Evolutionary conservation across 2,329 filamentous ascomycete species (phyloP).

Genomic region (Coleophoma crateriformis): DNA sequence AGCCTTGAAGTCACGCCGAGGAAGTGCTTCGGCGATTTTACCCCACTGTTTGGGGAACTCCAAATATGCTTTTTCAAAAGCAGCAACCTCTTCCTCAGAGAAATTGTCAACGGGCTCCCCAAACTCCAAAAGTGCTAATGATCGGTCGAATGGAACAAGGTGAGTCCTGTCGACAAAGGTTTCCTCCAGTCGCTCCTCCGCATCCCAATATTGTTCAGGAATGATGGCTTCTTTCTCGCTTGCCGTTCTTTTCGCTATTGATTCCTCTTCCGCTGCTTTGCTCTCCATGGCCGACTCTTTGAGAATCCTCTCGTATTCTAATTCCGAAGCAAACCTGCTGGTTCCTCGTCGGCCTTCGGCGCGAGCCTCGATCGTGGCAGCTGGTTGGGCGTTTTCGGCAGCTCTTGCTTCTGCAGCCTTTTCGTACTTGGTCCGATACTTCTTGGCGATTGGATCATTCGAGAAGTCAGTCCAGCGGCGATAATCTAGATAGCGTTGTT

Average conservation of each 20-base stretch:
- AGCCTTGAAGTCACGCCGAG: slow-evolving; percentile 66
- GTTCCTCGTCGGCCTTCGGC: slow-evolving; percentile 41
- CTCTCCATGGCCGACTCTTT: slow-evolving; percentile 69
- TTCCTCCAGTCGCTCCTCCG: slow-evolving; percentile 51
- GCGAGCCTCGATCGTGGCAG: slow-evolving; percentile 44
- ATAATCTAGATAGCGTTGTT: slow-evolving; percentile 19
- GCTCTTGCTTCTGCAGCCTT: slow-evolving; percentile 18
- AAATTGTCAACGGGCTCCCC: slow-evolving; percentile 72
- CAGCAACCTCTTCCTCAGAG: slow-evolving; percentile 60
- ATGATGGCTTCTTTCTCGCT: slow-evolving; percentile 73
- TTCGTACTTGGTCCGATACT: slow-evolving; percentile 21
- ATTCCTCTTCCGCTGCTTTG: slow-evolving; percentile 54
- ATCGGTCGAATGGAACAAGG: slow-evolving; percentile 56
- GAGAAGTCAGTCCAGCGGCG: slow-evolving; percentile 23
- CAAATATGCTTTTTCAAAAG: slow-evolving; percentile 70
- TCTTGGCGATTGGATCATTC: slow-evolving; percentile 19
- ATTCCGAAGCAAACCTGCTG: slow-evolving; percentile 62
- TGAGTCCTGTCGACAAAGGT: slow-evolving; percentile 63
- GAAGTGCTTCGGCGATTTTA: slow-evolving; percentile 63
- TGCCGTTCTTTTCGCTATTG: slow-evolving; percentile 62
- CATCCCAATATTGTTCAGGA: slow-evolving; percentile 62
- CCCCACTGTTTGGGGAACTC: slow-evolving; percentile 81
- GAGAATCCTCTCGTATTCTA: slow-evolving; percentile 66
- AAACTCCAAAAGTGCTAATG: slow-evolving; percentile 66
- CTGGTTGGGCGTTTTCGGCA: slow-evolving; percentile 17